Conservation (phyloP, 257 asterid genomes). For the Eustoma russellianum region DNA sequence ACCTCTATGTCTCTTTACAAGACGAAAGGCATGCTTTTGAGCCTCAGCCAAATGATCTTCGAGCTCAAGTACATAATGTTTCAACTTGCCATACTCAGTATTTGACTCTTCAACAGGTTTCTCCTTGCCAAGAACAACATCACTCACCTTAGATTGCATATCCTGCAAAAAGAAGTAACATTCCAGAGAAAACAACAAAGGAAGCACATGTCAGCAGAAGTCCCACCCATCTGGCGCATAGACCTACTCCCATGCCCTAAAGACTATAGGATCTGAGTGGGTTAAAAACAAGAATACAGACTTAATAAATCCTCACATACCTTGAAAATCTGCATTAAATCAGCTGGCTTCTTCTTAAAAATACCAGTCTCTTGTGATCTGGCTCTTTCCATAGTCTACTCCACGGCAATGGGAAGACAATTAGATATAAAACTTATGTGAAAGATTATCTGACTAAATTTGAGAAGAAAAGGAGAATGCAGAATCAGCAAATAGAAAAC, state of each 20-base stretch:
- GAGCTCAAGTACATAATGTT: slow-evolving; percentile 78
- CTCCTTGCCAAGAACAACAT: slow-evolving; percentile 96
- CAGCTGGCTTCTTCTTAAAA: slow-evolving; percentile 82
- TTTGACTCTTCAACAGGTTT: slow-evolving; percentile 92
- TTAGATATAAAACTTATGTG: no score
- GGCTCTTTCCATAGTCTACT: slow-evolving; percentile 90
- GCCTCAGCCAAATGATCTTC: slow-evolving; percentile 97
- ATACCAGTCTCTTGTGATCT: slow-evolving; percentile 75
- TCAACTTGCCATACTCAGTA: slow-evolving; percentile 84
- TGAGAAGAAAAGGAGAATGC: neutral
- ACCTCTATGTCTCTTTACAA: slow-evolving; percentile 97
- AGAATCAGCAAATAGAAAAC: neutral
- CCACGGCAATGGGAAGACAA: slow-evolving; percentile 8
- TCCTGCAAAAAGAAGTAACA: slow-evolving; percentile 42
- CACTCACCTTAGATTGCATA: slow-evolving; percentile 90
- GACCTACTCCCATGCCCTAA: no score
- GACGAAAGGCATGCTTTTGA: slow-evolving; percentile 95
- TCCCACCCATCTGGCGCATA: no score
- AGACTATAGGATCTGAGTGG: no score
- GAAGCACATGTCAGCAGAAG: slow-evolving; percentile 2
- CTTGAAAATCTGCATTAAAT: slow-evolving; percentile 83
- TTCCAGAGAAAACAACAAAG: slow-evolving; percentile 2
- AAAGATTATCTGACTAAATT: neutral
- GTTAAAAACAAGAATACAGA: no score
- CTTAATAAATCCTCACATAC: slow-evolving; percentile 24